These are phyloP conservation scores for Aspergillus fumigatus DNA, from an alignment of 2,329 filamentous ascomycete genomes.

Conservation along the genomic window DNA sequence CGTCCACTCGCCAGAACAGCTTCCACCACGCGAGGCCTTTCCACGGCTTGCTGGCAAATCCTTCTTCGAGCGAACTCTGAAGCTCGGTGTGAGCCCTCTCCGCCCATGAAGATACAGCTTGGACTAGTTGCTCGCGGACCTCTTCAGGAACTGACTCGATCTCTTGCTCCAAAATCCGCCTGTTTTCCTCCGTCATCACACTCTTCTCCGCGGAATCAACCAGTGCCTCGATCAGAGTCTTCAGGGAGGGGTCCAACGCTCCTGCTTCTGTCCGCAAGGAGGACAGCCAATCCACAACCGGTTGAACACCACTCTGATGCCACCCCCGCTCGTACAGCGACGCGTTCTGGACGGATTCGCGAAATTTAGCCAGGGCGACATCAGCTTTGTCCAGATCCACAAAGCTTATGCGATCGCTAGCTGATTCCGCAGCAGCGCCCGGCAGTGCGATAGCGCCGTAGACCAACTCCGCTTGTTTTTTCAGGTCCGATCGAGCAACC, in stretches of 20 bases:
- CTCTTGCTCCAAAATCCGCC: conserved; percentile 27
- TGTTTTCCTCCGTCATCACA: conserved; percentile 24
- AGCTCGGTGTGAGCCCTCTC: conserved; percentile 78
- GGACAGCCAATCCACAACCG: conserved; percentile 61
- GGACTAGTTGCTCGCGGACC: conserved; percentile 50
- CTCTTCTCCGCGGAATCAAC: conserved; percentile 43
- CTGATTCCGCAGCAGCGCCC: conserved; percentile 37
- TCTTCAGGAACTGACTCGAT: conserved; percentile 37
- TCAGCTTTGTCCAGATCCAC: conserved; percentile 62
- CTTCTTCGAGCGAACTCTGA: conserved; percentile 70
- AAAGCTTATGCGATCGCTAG: conserved; percentile 37
- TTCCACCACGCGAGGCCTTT: conserved; percentile 87
- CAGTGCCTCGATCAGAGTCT: conserved; percentile 62
- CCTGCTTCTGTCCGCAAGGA: conserved; percentile 32
- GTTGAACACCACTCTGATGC: conserved; percentile 66
- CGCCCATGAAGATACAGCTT: conserved; percentile 66
- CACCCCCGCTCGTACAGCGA: conserved; percentile 69
- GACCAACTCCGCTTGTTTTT: conserved; percentile 27
- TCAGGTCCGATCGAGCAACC: conserved; percentile 27
- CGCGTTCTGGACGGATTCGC: conserved; percentile 65
- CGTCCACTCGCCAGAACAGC: conserved; percentile 89
- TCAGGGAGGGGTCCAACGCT: conserved; percentile 62
- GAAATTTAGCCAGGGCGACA: conserved; percentile 62
- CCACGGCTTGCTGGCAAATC: conserved; percentile 74
- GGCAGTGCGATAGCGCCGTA: conserved; percentile 42